A percentile compares a stretch with the other conserved stretches of the same genome.
Evolutionary conservation across 78 protist species (phyloP).

Genomic region (Monocercomonoides exilis): DNA sequence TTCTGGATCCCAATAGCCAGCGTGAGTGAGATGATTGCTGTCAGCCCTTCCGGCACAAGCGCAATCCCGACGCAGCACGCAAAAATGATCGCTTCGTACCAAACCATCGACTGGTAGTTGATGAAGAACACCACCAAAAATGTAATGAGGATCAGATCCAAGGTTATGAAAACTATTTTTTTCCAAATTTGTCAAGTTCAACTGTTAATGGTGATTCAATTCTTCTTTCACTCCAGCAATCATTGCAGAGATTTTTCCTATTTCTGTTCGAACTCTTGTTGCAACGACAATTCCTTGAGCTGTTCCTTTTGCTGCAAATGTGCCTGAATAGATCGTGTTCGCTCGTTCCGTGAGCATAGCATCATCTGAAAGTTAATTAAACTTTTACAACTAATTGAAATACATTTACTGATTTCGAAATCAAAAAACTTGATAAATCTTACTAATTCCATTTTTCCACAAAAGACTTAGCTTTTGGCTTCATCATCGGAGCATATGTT

Average conservation of each 20-base stretch:
- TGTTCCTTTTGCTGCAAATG: not conserved
- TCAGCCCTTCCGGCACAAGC: constrained; percentile 75
- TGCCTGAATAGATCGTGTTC: not conserved
- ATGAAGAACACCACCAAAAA: not conserved
- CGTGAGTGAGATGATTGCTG: constrained; percentile 69
- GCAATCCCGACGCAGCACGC: not conserved
- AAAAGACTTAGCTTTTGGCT: too few relatives aligned
- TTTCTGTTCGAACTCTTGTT: not conserved
- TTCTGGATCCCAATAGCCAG: constrained; percentile 62
- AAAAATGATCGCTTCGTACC: not conserved
- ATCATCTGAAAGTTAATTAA: not conserved
- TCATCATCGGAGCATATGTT: too few relatives aligned
- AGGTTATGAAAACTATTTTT: not conserved
- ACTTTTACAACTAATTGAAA: too few relatives aligned
- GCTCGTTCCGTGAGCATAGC: not conserved
- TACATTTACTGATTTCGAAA: too few relatives aligned
- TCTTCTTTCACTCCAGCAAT: not conserved
- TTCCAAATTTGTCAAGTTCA: not conserved
- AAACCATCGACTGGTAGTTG: not conserved
- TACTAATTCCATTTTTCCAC: too few relatives aligned
- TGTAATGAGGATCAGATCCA: not conserved
- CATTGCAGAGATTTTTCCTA: not conserved
- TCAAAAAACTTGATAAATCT: too few relatives aligned
- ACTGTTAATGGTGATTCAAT: not conserved
- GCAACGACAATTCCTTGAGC: not conserved